Percentiles rank a stretch among this genome's conserved stretches.
phyloP scores from a whole-genome alignment of 768 basidiomycete genomes.

The Kwoniella europaea region DNA sequence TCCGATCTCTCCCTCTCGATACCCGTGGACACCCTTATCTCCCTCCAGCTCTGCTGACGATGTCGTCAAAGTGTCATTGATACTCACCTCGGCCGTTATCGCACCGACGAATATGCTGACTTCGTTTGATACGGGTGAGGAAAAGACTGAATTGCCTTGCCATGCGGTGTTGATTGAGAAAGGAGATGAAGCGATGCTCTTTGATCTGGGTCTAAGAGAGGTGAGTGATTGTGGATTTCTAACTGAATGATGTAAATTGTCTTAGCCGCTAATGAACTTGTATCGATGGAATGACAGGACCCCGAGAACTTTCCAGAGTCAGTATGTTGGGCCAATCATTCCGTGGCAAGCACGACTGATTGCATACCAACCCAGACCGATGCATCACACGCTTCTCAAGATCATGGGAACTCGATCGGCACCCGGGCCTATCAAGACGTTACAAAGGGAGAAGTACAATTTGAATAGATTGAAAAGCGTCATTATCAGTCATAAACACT shows the following conservation, averaged over 20 bases:
- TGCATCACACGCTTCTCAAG: constrained; percentile 15
- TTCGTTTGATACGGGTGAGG: constrained; percentile 22
- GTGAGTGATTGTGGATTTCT: constrained; percentile 5
- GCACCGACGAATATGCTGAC: constrained; percentile 12
- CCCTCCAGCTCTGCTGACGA: constrained; percentile 8
- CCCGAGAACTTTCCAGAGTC: neutral
- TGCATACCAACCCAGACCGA: neutral
- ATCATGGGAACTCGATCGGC: constrained; percentile 16
- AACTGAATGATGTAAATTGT: too few species aligned
- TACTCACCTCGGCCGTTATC: constrained; percentile 24
- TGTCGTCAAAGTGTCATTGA: constrained; percentile 25
- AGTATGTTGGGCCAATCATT: neutral
- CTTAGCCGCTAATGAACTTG: neutral
- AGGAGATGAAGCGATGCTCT: constrained; percentile 24
- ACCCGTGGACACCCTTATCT: constrained; percentile 28
- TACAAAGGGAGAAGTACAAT: constrained; percentile 16
- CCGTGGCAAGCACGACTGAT: neutral
- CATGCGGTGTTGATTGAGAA: constrained; percentile 28
- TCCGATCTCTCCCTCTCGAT: constrained; percentile 10
- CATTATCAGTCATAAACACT: constrained; percentile 34
- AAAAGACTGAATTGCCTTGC: constrained; percentile 18
- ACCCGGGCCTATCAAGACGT: constrained; percentile 16
- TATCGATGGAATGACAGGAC: neutral
- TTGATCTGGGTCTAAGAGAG: constrained; percentile 32
- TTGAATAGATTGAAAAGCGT: constrained; percentile 23